Evolutionary conservation across 1,284 basidiomycete species (phyloP).

Genomic region (Marasmius tenuissimus): DNA sequence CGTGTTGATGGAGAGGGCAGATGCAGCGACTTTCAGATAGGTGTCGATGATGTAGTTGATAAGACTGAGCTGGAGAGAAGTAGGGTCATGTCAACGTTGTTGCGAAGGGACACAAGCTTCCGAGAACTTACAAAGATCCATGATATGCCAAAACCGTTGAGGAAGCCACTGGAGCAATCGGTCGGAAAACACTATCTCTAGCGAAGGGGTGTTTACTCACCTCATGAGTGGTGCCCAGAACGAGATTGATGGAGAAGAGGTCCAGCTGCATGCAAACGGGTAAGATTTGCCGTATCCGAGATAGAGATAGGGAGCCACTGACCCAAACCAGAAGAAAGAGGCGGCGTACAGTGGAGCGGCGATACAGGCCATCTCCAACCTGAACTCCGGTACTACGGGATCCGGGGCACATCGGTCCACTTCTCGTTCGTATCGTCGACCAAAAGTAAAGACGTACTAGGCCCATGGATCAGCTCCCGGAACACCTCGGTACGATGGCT

Average conservation of each 20-base stretch:
- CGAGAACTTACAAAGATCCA: conserved; percentile 53
- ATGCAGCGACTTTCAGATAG: conserved; percentile 56
- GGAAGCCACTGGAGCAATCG: conserved; percentile 30
- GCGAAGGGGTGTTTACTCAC: neutral
- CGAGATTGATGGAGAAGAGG: conserved; percentile 32
- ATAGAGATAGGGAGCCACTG: conserved; percentile 20
- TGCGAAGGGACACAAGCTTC: conserved; percentile 2
- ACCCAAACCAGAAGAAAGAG: conserved; percentile 72
- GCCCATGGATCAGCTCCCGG: conserved; percentile 31
- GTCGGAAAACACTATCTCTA: neutral
- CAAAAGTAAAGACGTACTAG: conserved; percentile 53
- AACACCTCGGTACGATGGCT: conserved; percentile 20
- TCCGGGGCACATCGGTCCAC: conserved; percentile 45
- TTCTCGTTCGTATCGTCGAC: conserved; percentile 50
- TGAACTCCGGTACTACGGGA: conserved; percentile 67
- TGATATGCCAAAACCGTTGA: conserved; percentile 56
- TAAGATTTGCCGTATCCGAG: conserved; percentile 30
- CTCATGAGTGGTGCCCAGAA: conserved; percentile 58
- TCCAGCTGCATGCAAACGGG: neutral
- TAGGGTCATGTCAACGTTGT: neutral
- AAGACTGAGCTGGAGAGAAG: conserved; percentile 39
- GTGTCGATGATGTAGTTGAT: conserved; percentile 63
- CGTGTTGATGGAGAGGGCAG: conserved; percentile 56
- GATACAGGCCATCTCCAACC: conserved; percentile 54
- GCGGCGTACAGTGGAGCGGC: conserved; percentile 56